Evolutionary conservation across 208 protist genomes (phyloP).

Genomic region (Acanthamoeba sp.): DNA sequence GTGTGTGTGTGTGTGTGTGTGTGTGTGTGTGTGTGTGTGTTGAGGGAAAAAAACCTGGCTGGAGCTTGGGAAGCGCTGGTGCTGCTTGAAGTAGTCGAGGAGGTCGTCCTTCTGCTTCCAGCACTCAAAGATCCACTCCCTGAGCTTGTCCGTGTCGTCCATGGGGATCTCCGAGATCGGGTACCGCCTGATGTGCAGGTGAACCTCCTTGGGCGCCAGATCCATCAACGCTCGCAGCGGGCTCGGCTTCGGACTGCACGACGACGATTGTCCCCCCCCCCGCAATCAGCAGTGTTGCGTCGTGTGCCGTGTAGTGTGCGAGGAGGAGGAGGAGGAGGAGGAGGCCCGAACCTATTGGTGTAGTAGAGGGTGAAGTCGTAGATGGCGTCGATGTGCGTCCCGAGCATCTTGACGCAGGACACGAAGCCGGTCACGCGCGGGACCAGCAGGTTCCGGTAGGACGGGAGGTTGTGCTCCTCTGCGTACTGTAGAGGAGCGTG

Average conservation of each 20-base stretch:
- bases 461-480: slow-evolving; percentile 31
- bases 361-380: slow-evolving; percentile 73
- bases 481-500: slow-evolving; percentile 7
- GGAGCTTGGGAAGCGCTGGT: slow-evolving; percentile 11
- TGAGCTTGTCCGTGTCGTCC: neutral
- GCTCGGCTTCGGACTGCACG: neutral
- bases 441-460: slow-evolving; percentile 71
- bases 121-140: slow-evolving; percentile 48
- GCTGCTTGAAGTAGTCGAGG: slow-evolving; percentile 52
- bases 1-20: neutral
- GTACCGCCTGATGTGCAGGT: slow-evolving; percentile 54
- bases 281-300: too few relatives aligned
- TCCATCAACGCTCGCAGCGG: slow-evolving; percentile 46
- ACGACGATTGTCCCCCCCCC: too few relatives aligned
- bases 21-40: neutral
- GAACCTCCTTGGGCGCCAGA: slow-evolving; percentile 3
- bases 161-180: slow-evolving; percentile 28
- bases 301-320: too few relatives aligned
- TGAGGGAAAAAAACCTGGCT: neutral
- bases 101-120: slow-evolving; percentile 64
- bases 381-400: slow-evolving; percentile 62
- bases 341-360: neutral
- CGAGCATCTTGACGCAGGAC: slow-evolving; percentile 48
- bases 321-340: neutral
- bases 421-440: slow-evolving; percentile 70